Evolutionary conservation across 768 basidiomycete genomes (phyloP), one percentile per base, ranked within the genome.

Genomic region (Candolleomyces eurysporus): DNA sequence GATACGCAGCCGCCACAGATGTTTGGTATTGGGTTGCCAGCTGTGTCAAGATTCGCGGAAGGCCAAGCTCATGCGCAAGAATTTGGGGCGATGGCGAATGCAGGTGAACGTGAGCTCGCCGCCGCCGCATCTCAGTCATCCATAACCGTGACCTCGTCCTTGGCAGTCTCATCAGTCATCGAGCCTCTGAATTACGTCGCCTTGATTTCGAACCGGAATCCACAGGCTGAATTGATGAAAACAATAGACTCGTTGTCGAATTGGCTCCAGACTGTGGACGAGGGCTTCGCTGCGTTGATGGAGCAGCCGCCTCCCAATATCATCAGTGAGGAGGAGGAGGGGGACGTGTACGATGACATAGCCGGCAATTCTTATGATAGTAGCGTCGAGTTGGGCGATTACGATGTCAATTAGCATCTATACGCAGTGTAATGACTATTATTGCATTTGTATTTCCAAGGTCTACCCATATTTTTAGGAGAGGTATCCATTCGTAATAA

Each of bases 231-330:
- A 69, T 81, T 98, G 52, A 86, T 85, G 48, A 74, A 79, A 48
- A 90, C 88, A 3, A 84, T 96, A 10, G 88, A 89, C 49, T 86
- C 90, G 67, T 82, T 98, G 40, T 80, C 82, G 2, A 79, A 83
- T 63, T 96, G 92, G 92, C 72, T 98, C 60, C 81, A 82, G 5
- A 79, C 87, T 0, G 82, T 96, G 0, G 91, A 94, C 68, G 74
- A 71, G 11, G 94, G 94, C 0, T 75, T 98, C 51, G 81, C 79
- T 36, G 82, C 78, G 26, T 79, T 95, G 64, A 74, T 96, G 46
- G 88, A 88, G 45, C 76, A 76, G 49, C 39, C 52, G 21, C 69
- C 79, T 0, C 71, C 73, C 16, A 77, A 77, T 42, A 78, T 85
- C 64, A 80, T 80, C 26, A 89, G 89, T 62, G 83, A 83, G 63